Percentiles rank a stretch among this genome's conserved stretches.
Conservation (phyloP, 2,329 filamentous ascomycete genomes). For the Alternaria hordeiaustralica region DNA sequence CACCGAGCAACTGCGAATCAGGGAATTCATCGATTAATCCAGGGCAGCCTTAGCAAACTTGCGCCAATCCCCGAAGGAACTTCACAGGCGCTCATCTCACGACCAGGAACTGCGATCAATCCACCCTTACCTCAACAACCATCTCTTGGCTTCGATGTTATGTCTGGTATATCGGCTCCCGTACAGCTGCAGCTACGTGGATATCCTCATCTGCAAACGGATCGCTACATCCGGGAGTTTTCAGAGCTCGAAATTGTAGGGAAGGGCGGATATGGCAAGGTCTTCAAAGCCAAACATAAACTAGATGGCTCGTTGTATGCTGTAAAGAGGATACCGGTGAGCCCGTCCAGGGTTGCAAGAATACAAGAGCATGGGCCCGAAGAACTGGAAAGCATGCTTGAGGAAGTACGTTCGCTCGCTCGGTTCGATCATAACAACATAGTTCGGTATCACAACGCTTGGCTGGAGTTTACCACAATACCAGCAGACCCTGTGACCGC, state of each 20-base stretch:
- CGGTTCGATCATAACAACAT: slow-evolving; percentile 69
- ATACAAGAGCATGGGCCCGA: slow-evolving; percentile 60
- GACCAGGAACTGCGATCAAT: slow-evolving; percentile 9
- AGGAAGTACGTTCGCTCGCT: slow-evolving; percentile 68
- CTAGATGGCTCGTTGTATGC: slow-evolving; percentile 69
- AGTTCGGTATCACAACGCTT: slow-evolving; percentile 70
- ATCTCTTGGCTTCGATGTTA: slow-evolving; percentile 14
- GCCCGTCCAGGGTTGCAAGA: slow-evolving; percentile 57
- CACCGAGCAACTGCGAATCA: slow-evolving; percentile 45
- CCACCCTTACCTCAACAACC: slow-evolving; percentile 17
- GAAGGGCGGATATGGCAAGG: slow-evolving; percentile 69
- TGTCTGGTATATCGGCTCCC: slow-evolving; percentile 23
- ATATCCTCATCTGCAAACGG: slow-evolving; percentile 39
- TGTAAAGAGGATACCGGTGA: slow-evolving; percentile 69
- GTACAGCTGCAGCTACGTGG: slow-evolving; percentile 29
- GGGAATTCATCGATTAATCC: slow-evolving; percentile 45
- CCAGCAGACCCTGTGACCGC: slow-evolving; percentile 14
- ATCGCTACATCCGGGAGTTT: slow-evolving; percentile 44
- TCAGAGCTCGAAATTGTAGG: slow-evolving; percentile 60
- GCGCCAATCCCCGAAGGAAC: slow-evolving; percentile 23
- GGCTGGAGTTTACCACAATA: slow-evolving; percentile 60
- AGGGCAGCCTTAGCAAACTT: slow-evolving; percentile 32
- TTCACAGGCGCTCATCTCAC: slow-evolving; percentile 34
- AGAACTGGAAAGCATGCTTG: slow-evolving; percentile 63
- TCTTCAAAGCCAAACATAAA: slow-evolving; percentile 66